phyloP scores from a whole-genome alignment of 75 land plant genomes.

The Pinus taeda region DNA sequence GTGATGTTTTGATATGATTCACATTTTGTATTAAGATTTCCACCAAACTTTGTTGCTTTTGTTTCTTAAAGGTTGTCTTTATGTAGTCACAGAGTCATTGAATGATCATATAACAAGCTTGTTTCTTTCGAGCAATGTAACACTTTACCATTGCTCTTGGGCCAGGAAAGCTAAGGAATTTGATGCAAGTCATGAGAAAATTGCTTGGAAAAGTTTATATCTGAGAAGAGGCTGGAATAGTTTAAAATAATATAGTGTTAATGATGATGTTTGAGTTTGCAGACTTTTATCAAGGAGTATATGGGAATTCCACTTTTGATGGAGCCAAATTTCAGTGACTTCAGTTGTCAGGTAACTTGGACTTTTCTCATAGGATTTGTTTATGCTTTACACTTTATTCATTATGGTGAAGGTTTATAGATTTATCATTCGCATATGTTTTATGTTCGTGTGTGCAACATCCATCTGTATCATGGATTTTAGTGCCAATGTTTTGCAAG shows the following conservation, averaged over 20 bases:
- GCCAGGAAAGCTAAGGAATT: not conserved
- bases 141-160: not conserved
- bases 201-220: not conserved
- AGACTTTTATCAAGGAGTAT: conserved; percentile 81
- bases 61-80: not conserved
- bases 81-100: not conserved
- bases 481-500: too few species aligned
- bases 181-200: not conserved
- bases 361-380: not conserved
- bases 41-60: not conserved
- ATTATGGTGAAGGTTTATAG: too few species aligned
- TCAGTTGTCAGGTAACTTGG: conserved; percentile 84
- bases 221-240: not conserved
- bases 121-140: not conserved
- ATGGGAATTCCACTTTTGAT: conserved; percentile 88
- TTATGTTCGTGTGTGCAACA: too few species aligned
- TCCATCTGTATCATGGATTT: too few species aligned
- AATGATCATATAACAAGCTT: not conserved
- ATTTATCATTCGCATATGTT: too few species aligned
- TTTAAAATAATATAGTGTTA: not conserved
- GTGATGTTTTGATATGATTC: not conserved
- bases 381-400: too few species aligned
- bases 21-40: not conserved
- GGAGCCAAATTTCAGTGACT: conserved; percentile 92
- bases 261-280: conserved; percentile 3